phyloP scores from a whole-genome alignment of 1,139 yeast genomes.

The Saccharomyces hybrid region DNA sequence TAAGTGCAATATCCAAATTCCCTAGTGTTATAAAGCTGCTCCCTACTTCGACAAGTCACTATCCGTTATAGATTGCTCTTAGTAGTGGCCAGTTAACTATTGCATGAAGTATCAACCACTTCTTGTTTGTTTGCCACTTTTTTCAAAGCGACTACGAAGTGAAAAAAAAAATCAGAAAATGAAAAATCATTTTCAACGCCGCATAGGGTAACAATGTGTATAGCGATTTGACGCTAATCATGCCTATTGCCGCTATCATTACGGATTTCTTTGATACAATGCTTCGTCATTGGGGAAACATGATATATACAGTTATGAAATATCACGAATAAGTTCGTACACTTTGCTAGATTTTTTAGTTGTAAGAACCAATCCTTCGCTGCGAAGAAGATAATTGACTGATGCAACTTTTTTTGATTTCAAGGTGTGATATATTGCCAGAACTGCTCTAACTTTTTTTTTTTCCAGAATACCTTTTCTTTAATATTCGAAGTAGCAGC shows the following conservation, averaged over 20 bases:
- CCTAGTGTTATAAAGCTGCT: background rate
- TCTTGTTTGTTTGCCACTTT: background rate
- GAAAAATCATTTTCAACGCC: background rate
- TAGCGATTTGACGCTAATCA: background rate
- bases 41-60: background rate
- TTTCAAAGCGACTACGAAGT: background rate
- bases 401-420: background rate
- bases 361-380: too few species aligned
- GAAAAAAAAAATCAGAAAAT: background rate
- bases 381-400: background rate
- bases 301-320: too few species aligned
- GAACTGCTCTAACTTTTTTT: background rate
- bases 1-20: background rate
- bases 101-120: background rate
- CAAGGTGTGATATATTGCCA: background rate
- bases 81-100: background rate
- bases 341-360: too few species aligned
- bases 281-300: background rate
- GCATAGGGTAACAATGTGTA: background rate
- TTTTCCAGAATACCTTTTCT: background rate
- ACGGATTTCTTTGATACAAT: background rate
- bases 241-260: background rate
- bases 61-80: background rate
- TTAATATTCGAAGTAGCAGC: background rate
- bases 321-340: too few species aligned